Conservation (phyloP, 345 rosid species). For the Fremontodendron californicum region DNA sequence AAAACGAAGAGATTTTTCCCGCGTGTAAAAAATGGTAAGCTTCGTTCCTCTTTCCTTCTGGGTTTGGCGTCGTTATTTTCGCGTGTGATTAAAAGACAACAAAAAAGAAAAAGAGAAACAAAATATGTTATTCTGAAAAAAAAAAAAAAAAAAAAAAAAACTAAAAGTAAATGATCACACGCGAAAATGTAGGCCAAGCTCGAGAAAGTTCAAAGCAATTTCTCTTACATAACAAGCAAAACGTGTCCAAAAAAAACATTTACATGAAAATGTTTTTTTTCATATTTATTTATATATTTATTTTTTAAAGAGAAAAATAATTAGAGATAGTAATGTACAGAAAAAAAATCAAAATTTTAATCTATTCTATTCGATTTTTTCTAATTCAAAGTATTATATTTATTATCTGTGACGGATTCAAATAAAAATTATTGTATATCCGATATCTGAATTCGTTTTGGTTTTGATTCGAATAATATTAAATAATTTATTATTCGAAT, state of each 20-base stretch:
- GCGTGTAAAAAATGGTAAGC: background rate
- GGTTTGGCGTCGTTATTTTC: background rate
- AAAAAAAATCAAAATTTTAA: too few relatives aligned
- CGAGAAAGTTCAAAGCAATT: background rate
- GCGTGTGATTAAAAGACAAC: background rate
- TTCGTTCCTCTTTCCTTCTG: background rate
- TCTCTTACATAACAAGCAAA: background rate
- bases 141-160: background rate
- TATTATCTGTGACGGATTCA: too few relatives aligned
- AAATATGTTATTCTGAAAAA: background rate
- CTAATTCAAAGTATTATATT: too few relatives aligned
- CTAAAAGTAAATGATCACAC: background rate
- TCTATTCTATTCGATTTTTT: too few relatives aligned
- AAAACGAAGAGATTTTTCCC: background rate
- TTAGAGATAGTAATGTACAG: too few relatives aligned
- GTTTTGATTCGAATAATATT: too few relatives aligned
- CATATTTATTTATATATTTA: too few relatives aligned
- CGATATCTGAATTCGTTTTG: too few relatives aligned
- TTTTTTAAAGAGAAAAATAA: too few relatives aligned
- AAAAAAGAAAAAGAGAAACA: background rate
- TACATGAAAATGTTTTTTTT: too few relatives aligned
- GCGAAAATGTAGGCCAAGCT: background rate
- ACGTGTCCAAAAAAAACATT: background rate
- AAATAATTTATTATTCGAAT: too few relatives aligned
- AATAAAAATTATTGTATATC: too few relatives aligned